These are phyloP conservation scores for Leucocoprinus leucothites DNA, from an alignment of 768 basidiomycete genomes.

Conservation along the genomic window DNA sequence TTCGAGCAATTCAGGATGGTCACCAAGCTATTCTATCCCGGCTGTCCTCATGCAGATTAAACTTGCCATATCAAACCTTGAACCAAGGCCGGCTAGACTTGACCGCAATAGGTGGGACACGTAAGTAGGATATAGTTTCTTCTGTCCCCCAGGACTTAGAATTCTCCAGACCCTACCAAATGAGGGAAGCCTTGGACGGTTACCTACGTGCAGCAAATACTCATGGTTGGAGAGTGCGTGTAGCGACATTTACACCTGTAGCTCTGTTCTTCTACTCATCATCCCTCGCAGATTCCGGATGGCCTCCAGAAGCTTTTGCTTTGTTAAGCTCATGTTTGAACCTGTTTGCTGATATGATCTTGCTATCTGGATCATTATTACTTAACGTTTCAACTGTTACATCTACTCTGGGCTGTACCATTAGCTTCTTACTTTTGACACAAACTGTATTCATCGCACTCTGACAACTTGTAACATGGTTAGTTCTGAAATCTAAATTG, in stretches of 20 bases:
- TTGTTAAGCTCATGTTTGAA: background rate
- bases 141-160: conserved; percentile 9
- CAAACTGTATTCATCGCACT: background rate
- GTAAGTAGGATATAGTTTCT: conserved; percentile 24
- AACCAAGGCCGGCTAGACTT: conserved; percentile 61
- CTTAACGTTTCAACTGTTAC: too few relatives aligned
- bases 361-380: too few relatives aligned
- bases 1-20: conserved; percentile 43
- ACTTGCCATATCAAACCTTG: conserved; percentile 64
- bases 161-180: conserved; percentile 38
- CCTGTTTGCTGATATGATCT: background rate
- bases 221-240: conserved; percentile 59
- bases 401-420: background rate
- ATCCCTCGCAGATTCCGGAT: conserved; percentile 23
- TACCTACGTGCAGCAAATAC: conserved; percentile 62
- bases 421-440: background rate
- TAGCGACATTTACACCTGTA: background rate
- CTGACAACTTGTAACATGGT: background rate
- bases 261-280: background rate
- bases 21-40: conserved; percentile 60
- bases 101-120: conserved; percentile 43
- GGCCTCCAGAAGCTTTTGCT: conserved; percentile 11
- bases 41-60: conserved; percentile 63
- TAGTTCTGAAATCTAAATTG: background rate
- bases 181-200: conserved; percentile 58